Percentiles rank a stretch among this genome's conserved stretches.
Conservation (phyloP, 805 yeast species). For the Limtongia smithiae region DNA sequence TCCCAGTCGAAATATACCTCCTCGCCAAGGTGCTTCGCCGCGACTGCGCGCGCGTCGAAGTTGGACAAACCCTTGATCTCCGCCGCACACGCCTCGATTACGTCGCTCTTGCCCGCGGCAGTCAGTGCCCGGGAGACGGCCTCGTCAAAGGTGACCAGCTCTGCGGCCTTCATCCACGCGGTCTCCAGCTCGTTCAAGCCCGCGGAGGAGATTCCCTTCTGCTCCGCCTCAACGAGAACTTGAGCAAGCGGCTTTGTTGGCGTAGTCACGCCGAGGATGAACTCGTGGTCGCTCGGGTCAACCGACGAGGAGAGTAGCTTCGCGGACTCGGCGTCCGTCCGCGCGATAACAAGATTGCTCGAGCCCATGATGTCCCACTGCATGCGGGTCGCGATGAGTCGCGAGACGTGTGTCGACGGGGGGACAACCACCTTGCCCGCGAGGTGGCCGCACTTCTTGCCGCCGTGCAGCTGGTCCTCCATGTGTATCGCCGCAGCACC, state of each 20-base stretch:
- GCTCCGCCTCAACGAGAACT: conserved; percentile 44
- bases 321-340: conserved; percentile 59
- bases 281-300: conserved; percentile 58
- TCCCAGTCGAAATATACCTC: conserved; percentile 54
- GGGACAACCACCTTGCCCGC: conserved; percentile 63
- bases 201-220: conserved; percentile 38
- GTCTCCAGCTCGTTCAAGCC: conserved; percentile 43
- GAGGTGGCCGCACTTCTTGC: conserved; percentile 62
- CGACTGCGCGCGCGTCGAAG: conserved; percentile 33
- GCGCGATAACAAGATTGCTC: conserved; percentile 55
- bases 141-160: conserved; percentile 49
- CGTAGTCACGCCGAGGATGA: conserved; percentile 47
- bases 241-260: conserved; percentile 45
- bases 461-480: conserved; percentile 63
- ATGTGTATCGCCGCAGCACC: conserved; percentile 67
- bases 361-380: conserved; percentile 66
- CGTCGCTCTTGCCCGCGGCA: conserved; percentile 32
- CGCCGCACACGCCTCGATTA: conserved; percentile 34
- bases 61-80: conserved; percentile 34
- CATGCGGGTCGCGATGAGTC: conserved; percentile 55
- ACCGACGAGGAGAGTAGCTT: conserved; percentile 49
- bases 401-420: conserved; percentile 51
- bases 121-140: conserved; percentile 6
- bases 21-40: conserved; percentile 33
- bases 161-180: conserved; percentile 46